Base-by-base conservation (phyloP, 2,329 filamentous ascomycete species). In the Alternaria consortialis region DNA sequence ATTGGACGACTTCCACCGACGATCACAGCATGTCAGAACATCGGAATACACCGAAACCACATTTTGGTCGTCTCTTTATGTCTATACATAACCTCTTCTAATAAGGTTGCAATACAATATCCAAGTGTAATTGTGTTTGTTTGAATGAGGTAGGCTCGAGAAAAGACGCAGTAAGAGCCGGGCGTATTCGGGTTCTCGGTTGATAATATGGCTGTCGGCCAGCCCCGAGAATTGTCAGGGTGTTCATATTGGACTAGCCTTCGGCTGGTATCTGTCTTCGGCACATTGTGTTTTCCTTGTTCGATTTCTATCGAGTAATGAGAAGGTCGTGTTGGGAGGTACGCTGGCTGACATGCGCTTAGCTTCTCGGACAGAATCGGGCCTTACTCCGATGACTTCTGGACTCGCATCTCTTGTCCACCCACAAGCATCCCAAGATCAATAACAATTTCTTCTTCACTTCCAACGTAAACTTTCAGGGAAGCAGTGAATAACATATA, bases 221-320 rank as follows among this genome's bases (percentile, higher is more conserved):
- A 65, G 50, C 64, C 73, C 74, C 74, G 73, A 70, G 13, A 43
- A 42, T n/a, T 27, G 54, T 61, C 59, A 64, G 27, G 31, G 48
- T 53, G 51, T 48, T 46, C 57, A 42, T 37, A 46, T 60, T 37
- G 54, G 53, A 64, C 62, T 70, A 65, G 62, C 50, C 51, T 62
- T 59, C 60, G 53, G 57, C 60, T 64, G 52, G 54, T 59, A 53
- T 53, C 56, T 59, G 59, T 48, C 43, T 52, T 62, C 60, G 61
- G 46, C 53, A 58, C 50, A 53, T 69, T 70, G 62, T 42, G 43
- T 71, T 74, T 72, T 64, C 63, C 60, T 77, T 70, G 76, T 73
- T 77, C 74, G 73, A 77, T 76, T 47, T 51, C 52, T 58, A 75
- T 77, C 72, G 74, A 77, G 74, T 77, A 77, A 77, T 72, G 25